Conservation (phyloP, 192 early-diverging fungal species). For the Obelidium mucronatum region DNA sequence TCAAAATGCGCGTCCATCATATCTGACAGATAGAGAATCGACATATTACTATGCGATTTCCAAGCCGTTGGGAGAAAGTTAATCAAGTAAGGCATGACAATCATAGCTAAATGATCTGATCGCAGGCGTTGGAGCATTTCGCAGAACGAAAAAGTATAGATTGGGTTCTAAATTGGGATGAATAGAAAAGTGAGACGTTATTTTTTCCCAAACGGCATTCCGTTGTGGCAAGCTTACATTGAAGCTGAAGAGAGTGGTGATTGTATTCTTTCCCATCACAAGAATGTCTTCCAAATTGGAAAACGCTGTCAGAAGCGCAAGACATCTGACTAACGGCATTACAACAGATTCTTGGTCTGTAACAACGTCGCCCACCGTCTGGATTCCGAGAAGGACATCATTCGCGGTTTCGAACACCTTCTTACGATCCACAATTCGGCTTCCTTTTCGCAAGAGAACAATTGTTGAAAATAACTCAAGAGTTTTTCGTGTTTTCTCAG, state of each 20-base stretch:
- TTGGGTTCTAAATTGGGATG: slow-evolving; percentile 50
- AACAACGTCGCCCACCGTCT: slow-evolving; percentile 27
- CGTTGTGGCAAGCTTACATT: slow-evolving; percentile 46
- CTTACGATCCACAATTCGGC: slow-evolving; percentile 3
- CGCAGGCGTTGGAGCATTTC: slow-evolving; percentile 68
- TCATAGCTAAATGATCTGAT: slow-evolving; percentile 76
- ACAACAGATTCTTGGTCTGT: slow-evolving; percentile 34
- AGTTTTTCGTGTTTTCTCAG: slow-evolving; percentile 18
- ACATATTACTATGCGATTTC: background rate
- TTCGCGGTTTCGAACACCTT: background rate
- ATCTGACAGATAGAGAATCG: background rate
- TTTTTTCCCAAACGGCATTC: no score
- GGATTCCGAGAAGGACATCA: background rate
- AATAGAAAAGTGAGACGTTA: background rate
- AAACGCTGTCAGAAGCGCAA: slow-evolving; percentile 38
- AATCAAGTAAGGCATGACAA: slow-evolving; percentile 76
- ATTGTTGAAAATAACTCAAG: slow-evolving; percentile 21
- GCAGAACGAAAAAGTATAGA: slow-evolving; percentile 71
- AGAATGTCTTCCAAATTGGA: slow-evolving; percentile 51
- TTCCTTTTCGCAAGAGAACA: slow-evolving; percentile 17
- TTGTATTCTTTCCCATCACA: slow-evolving; percentile 52
- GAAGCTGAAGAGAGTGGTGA: slow-evolving; percentile 57
- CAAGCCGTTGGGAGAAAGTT: slow-evolving; percentile 31
- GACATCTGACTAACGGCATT: slow-evolving; percentile 40
- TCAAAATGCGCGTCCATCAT: slow-evolving; percentile 27